Evolutionary conservation across 495 filamentous ascomycete genomes (phyloP).

Genomic region (Pyrenula aspistea): DNA sequence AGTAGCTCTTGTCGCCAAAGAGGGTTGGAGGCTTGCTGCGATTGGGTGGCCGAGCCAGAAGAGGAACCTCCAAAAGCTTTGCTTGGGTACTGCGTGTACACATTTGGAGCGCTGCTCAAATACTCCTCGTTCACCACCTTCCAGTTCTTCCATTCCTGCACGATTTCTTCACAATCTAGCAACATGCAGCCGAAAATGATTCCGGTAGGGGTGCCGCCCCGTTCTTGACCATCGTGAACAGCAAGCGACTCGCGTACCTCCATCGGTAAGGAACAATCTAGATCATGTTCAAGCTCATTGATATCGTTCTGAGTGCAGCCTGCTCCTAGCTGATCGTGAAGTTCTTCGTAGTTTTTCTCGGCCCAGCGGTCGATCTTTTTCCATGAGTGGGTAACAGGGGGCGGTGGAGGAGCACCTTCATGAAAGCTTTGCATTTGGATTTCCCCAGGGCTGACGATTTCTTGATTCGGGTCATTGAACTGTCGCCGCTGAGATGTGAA

Average conservation of each 20-base stretch:
- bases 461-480: conserved; percentile 45
- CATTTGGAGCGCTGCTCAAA: conserved; percentile 43
- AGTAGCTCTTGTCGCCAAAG: conserved; percentile 80
- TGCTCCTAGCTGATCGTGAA: conserved; percentile 85
- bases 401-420: conserved; percentile 81
- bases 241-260: conserved; percentile 88
- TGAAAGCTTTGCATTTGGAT: conserved; percentile 96
- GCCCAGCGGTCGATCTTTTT: conserved; percentile 85
- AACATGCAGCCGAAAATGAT: conserved; percentile 91
- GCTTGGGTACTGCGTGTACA: conserved; percentile 43
- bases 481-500: conserved; percentile 44
- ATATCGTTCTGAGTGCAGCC: conserved; percentile 87
- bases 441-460: conserved; percentile 59
- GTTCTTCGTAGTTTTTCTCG: conserved; percentile 88
- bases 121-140: conserved; percentile 83
- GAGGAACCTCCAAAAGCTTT: conserved; percentile 59
- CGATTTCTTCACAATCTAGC: conserved; percentile 95
- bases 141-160: conserved; percentile 98
- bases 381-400: conserved; percentile 83
- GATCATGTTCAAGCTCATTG: conserved; percentile 90
- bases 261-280: conserved; percentile 88
- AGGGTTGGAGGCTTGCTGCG: conserved; percentile 38
- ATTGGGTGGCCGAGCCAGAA: conserved; percentile 35
- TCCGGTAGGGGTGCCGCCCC: conserved; percentile 80
- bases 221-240: conserved; percentile 91